These are phyloP conservation scores for Kalmusia sp. DNA, from an alignment of 2,329 filamentous ascomycete genomes.

Conservation along the genomic window DNA sequence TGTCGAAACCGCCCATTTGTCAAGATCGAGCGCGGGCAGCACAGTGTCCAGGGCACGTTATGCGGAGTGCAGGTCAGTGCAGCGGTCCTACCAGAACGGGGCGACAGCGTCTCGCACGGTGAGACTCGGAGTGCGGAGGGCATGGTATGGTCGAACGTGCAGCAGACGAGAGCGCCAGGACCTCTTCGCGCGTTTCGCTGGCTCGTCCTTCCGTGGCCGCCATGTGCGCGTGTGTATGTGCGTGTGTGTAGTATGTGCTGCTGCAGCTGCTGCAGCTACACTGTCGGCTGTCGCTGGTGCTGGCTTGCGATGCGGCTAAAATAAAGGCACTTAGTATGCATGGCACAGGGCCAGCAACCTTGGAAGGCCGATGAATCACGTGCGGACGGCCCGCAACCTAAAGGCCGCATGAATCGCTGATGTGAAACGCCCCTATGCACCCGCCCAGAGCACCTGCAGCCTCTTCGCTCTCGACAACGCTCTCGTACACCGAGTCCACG, in stretches of 20 bases:
- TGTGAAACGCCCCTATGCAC: slow-evolving; percentile 29
- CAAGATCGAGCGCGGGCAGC: slow-evolving; percentile 14
- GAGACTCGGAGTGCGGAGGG: slow-evolving; percentile 7
- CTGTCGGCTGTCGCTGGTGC: background rate
- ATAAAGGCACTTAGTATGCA: no score
- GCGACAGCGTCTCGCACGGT: slow-evolving; percentile 6
- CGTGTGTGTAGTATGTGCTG: no score
- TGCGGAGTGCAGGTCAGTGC: slow-evolving; percentile 17
- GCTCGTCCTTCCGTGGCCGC: no score
- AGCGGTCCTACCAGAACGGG: background rate
- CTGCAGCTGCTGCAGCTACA: no score
- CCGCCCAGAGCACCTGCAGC: slow-evolving; percentile 19
- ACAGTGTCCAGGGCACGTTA: slow-evolving; percentile 16
- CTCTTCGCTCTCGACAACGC: slow-evolving; percentile 8
- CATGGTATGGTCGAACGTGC: background rate
- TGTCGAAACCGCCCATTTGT: slow-evolving; percentile 25
- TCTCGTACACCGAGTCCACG: background rate
- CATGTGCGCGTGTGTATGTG: no score
- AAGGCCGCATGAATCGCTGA: slow-evolving; percentile 8
- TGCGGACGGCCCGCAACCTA: slow-evolving; percentile 10
- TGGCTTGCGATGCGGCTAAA: slow-evolving; percentile 1
- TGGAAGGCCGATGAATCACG: slow-evolving; percentile 17
- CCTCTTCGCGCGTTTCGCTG: no score
- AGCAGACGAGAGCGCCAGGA: background rate
- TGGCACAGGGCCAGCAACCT: background rate